Evolutionary conservation across 192 early-diverging fungal genomes (phyloP).

Genomic region (Chytriomyces sp.): DNA sequence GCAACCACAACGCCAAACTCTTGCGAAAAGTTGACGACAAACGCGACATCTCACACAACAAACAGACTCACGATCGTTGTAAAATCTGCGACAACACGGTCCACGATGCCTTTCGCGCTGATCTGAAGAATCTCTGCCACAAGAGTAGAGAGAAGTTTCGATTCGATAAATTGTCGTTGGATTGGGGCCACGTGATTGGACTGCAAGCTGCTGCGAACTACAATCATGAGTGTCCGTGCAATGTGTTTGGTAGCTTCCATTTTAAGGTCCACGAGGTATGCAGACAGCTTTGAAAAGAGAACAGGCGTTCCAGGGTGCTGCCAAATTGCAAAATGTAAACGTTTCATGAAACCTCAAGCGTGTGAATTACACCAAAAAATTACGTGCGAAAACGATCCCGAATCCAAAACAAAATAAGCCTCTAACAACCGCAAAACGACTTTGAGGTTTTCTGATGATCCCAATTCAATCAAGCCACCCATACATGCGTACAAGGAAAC

Average conservation of each 20-base stretch:
- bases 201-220: constrained; percentile 53
- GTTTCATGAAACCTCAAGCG: constrained; percentile 13
- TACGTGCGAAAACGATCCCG: constrained; percentile 63
- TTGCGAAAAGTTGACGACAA: constrained; percentile 58
- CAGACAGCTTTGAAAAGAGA: constrained; percentile 35
- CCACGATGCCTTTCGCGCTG: constrained; percentile 57
- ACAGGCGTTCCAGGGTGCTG: constrained; percentile 44
- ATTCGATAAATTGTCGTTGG: constrained; percentile 59
- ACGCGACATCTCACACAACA: constrained; percentile 60
- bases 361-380: neutral
- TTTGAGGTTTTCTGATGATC: constrained; percentile 73
- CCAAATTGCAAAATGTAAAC: neutral
- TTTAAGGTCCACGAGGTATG: constrained; percentile 60
- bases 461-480: constrained; percentile 70
- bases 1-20: constrained; percentile 58
- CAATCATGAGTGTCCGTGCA: constrained; percentile 65
- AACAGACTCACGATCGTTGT: constrained; percentile 63
- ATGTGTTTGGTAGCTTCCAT: constrained; percentile 65
- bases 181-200: constrained; percentile 42
- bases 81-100: constrained; percentile 62
- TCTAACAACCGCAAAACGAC: constrained; percentile 84
- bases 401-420: constrained; percentile 75
- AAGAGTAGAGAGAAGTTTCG: constrained; percentile 62
- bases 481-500: constrained; percentile 65
- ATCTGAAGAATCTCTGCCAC: constrained; percentile 61